A percentile compares a stretch with the other conserved stretches of the same genome.
Evolutionary conservation across 2,329 filamentous ascomycete species (phyloP).

Genomic region (Stagonosporopsis tanaceti): DNA sequence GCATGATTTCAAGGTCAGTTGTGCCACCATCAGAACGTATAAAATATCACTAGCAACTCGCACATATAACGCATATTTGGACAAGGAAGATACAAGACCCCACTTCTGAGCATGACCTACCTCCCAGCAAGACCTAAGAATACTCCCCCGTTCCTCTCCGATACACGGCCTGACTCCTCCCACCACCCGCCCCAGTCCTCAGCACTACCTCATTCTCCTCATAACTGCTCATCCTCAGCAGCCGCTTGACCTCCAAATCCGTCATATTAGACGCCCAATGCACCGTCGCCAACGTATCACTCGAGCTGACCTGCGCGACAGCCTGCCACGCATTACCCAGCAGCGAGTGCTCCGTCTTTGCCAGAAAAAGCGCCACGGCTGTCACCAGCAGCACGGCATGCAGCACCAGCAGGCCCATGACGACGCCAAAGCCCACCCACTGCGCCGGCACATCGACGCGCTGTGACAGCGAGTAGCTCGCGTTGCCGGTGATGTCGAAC

Average conservation of each 20-base stretch:
- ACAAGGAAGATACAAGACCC: too few species aligned
- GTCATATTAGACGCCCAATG: conserved; percentile 13
- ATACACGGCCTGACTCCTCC: conserved; percentile 14
- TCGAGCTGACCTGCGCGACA: conserved; percentile 14
- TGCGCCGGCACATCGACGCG: too few species aligned
- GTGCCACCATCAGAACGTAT: not conserved
- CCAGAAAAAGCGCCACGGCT: conserved; percentile 8
- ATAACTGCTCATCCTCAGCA: conserved; percentile 1
- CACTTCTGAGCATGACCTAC: not conserved
- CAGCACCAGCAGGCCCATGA: conserved; percentile 5
- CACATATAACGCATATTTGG: not conserved
- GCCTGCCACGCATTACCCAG: conserved; percentile 17
- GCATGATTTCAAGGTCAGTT: not conserved
- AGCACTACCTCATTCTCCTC: conserved; percentile 6
- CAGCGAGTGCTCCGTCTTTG: conserved; percentile 18
- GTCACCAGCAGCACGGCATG: conserved; percentile 12
- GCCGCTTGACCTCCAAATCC: conserved; percentile 17
- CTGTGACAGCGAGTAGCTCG: too few species aligned
- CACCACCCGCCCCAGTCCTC: conserved; percentile 1
- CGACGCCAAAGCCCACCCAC: not conserved
- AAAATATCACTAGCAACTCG: not conserved
- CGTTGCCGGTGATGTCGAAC: conserved; percentile 8
- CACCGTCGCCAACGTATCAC: conserved; percentile 11
- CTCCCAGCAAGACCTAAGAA: not conserved
- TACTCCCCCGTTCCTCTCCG: not conserved